Base-by-base conservation (phyloP, 495 filamentous ascomycete genomes). In the Penicillium salamii region DNA sequence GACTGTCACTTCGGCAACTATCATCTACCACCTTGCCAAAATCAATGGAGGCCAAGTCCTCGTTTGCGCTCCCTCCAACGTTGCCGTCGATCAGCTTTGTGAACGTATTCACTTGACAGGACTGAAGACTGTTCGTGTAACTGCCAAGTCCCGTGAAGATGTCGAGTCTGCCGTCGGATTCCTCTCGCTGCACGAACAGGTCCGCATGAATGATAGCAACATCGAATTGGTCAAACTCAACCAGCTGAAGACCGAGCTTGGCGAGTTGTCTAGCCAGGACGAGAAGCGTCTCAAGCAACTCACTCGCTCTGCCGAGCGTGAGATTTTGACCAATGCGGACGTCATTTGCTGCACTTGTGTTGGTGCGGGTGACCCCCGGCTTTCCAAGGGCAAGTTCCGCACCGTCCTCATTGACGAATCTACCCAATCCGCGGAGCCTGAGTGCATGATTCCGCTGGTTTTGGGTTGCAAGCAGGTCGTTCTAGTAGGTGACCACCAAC, bases 271-370 rank as follows among this genome's bases (percentile, higher is more conserved):
- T 9, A 95, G 88, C 37, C 90, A 96, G 67, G 93, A 99, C 60
- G 93, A 99, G 69, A 99, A 99, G 79, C 93, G 95, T 49, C 87
- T 91, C 76, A 97, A 97, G 71, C 86, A 92, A 63, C 78, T 97
- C 37, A 97, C 92, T 40, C 87, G 93, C 32, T 84, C 85, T 48
- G 93, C 93, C 17, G 93, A 99, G 71, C 87, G 93, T 9, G 93
- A 99, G 63, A 97, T 99, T 45, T 73, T 99, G 52, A 90, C 74
- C 68, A 96, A 95, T 44, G 93, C 93, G 2, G 93, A 99, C 72
- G 95, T 99, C 40, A 96, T 99, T 50, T 99, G 93, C 76, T 97
- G 95, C 70, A 99, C 93, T 52, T 99, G 93, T 59, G 93, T 99
- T 66, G 93, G 93, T 67, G 93, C 93, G 31, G 93, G 93, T 53